These are phyloP conservation scores for Coleophoma eucalyptorum DNA, from an alignment of 2,329 filamentous ascomycete genomes.

Conservation along the genomic window DNA sequence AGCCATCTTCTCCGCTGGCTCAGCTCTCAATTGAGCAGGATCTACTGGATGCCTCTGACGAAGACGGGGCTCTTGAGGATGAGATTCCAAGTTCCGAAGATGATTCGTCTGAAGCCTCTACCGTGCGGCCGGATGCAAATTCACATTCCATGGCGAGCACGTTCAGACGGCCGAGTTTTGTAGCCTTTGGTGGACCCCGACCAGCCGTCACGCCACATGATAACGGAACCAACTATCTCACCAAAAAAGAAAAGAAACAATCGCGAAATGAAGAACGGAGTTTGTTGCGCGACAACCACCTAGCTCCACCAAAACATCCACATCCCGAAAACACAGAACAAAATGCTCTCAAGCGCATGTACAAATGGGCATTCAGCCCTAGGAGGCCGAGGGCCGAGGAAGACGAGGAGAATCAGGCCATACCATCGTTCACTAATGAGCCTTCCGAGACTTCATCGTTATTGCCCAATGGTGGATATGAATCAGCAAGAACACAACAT, in stretches of 20 bases:
- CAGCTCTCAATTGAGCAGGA: conserved; percentile 64
- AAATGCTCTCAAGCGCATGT: conserved; percentile 33
- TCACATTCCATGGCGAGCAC: conserved; percentile 53
- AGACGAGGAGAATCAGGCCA: conserved; percentile 34
- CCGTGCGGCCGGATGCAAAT: conserved; percentile 25
- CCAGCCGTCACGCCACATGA: conserved; percentile 63
- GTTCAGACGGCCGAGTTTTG: conserved; percentile 75
- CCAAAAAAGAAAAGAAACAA: conserved; percentile 50
- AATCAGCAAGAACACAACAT: conserved; percentile 42
- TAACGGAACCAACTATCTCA: conserved; percentile 40
- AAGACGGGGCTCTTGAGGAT: conserved; percentile 41
- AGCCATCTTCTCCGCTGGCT: conserved; percentile 60
- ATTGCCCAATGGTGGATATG: conserved; percentile 32
- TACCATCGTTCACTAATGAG: conserved; percentile 14
- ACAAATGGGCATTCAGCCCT: conserved; percentile 48
- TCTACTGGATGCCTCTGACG: conserved; percentile 45
- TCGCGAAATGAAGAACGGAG: conserved; percentile 55
- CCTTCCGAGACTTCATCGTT: conserved; percentile 36
- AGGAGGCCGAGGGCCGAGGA: conserved; percentile 38
- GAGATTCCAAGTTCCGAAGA: conserved; percentile 28
- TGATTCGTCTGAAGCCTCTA: conserved; percentile 34
- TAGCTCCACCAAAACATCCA: conserved; percentile 58
- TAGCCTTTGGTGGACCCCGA: conserved; percentile 68
- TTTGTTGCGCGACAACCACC: conserved; percentile 60
- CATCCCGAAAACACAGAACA: conserved; percentile 34